A percentile compares a stretch with the other conserved stretches of the same genome.
Conservation (phyloP, 2,329 filamentous ascomycete genomes). For the Coniochaeta pulveracea region DNA sequence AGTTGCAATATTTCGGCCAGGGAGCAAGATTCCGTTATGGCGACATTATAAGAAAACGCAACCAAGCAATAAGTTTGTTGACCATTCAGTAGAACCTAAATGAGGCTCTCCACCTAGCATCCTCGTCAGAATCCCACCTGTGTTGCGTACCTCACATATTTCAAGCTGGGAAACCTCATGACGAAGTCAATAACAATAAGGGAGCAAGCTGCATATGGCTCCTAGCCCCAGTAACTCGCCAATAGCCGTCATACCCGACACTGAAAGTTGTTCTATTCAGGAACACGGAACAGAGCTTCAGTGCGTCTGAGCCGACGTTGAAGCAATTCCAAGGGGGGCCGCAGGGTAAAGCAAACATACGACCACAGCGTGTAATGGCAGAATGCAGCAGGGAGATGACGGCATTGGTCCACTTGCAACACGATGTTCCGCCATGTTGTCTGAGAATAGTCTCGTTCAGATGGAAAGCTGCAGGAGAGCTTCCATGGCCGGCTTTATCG, state of each 20-base stretch:
- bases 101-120: no score
- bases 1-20: slow-evolving; percentile 2
- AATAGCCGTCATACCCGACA: no score
- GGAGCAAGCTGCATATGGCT: no score
- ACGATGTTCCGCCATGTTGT: background rate
- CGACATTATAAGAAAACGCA: slow-evolving; percentile 2
- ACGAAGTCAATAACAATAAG: no score
- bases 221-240: no score
- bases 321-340: no score
- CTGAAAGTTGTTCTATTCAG: no score
- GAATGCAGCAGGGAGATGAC: background rate
- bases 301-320: no score
- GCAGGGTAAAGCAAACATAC: no score
- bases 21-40: slow-evolving; percentile 2
- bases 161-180: no score
- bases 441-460: slow-evolving; percentile 2
- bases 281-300: no score
- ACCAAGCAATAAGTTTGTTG: background rate
- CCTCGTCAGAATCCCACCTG: slow-evolving; percentile 3
- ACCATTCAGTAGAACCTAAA: no score
- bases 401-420: slow-evolving; percentile 1
- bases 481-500: background rate
- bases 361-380: background rate
- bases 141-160: slow-evolving; percentile 4
- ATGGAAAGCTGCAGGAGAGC: slow-evolving; percentile 3